Conservation (phyloP, 768 basidiomycete species). For the Mycena haematopus region DNA sequence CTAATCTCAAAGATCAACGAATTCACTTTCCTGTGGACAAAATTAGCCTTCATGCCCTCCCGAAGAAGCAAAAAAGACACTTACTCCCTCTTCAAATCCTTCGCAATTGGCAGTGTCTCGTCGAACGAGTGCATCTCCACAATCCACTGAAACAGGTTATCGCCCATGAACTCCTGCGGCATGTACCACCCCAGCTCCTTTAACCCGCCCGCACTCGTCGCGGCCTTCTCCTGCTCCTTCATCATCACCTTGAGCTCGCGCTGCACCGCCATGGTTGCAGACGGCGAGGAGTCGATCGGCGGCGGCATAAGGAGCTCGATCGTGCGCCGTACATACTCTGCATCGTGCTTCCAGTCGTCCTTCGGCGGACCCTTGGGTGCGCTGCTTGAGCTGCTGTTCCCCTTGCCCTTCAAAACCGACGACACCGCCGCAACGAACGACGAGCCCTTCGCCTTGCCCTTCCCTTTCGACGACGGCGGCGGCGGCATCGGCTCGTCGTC, state of each 20-base stretch:
- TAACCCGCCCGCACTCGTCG: slow-evolving; percentile 40
- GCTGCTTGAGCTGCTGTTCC: slow-evolving; percentile 16
- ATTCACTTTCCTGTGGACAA: slow-evolving; percentile 53
- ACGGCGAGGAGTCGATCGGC: slow-evolving; percentile 59
- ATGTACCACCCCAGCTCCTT: slow-evolving; percentile 76
- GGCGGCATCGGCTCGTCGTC: slow-evolving; percentile 34
- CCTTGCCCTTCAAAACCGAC: slow-evolving; percentile 23
- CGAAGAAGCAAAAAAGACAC: slow-evolving; percentile 30
- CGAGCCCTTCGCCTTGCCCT: slow-evolving; percentile 28
- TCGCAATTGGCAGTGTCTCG: slow-evolving; percentile 59
- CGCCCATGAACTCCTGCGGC: slow-evolving; percentile 66
- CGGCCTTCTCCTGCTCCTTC: slow-evolving; percentile 58
- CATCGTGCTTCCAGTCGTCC: slow-evolving; percentile 63
- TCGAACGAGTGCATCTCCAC: slow-evolving; percentile 79
- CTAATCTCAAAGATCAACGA: slow-evolving; percentile 77
- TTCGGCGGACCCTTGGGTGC: slow-evolving; percentile 33
- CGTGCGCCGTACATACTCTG: slow-evolving; percentile 51
- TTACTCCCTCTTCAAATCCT: slow-evolving; percentile 60
- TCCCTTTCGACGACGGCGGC: slow-evolving; percentile 14
- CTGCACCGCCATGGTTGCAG: slow-evolving; percentile 63
- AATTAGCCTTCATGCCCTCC: slow-evolving; percentile 4
- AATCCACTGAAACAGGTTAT: slow-evolving; percentile 77
- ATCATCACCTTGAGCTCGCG: slow-evolving; percentile 68
- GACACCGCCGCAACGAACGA: slow-evolving; percentile 17
- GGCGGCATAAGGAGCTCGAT: slow-evolving; percentile 62